Conservation (phyloP, 2,329 filamentous ascomycete genomes). For the Lecanicillium sp. region DNA sequence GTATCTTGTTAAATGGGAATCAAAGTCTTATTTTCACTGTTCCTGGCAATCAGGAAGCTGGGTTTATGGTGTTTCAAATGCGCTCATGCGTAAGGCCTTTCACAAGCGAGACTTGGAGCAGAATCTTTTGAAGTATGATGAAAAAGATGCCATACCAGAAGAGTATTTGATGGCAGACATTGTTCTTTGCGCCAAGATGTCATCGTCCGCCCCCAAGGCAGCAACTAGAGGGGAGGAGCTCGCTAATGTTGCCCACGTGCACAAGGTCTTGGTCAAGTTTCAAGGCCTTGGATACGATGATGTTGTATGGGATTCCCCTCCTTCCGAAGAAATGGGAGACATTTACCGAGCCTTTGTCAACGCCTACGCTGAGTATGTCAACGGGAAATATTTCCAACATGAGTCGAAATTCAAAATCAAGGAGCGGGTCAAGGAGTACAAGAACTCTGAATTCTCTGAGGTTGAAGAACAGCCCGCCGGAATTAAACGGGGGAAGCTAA, state of each 20-base stretch:
- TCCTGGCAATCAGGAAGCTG: conserved; percentile 85
- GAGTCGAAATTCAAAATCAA: conserved; percentile 52
- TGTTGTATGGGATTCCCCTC: conserved; percentile 80
- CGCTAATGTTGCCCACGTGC: conserved; percentile 62
- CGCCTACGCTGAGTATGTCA: conserved; percentile 81
- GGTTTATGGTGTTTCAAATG: conserved; percentile 64
- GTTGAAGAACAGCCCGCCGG: conserved; percentile 64
- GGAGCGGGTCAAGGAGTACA: conserved; percentile 60
- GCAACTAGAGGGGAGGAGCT: conserved; percentile 62
- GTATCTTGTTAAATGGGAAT: conserved; percentile 85
- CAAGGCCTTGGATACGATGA: conserved; percentile 89
- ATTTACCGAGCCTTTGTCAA: conserved; percentile 72
- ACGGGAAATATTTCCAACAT: conserved; percentile 60
- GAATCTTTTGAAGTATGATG: conserved; percentile 54
- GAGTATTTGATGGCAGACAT: conserved; percentile 82
- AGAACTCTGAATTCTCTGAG: conserved; percentile 58
- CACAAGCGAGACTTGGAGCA: conserved; percentile 56
- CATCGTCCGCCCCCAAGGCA: conserved; percentile 33
- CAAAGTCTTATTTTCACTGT: conserved; percentile 71
- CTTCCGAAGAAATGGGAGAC: conserved; percentile 51
- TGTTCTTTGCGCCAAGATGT: conserved; percentile 67
- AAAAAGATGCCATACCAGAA: conserved; percentile 75
- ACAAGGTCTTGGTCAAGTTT: conserved; percentile 77
- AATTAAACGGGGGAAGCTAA: conserved; percentile 71
- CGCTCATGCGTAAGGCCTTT: conserved; percentile 65